A percentile compares a stretch with the other conserved stretches of the same genome.
Conservation (phyloP, 768 basidiomycete species). For the Calocybe cyanea region DNA sequence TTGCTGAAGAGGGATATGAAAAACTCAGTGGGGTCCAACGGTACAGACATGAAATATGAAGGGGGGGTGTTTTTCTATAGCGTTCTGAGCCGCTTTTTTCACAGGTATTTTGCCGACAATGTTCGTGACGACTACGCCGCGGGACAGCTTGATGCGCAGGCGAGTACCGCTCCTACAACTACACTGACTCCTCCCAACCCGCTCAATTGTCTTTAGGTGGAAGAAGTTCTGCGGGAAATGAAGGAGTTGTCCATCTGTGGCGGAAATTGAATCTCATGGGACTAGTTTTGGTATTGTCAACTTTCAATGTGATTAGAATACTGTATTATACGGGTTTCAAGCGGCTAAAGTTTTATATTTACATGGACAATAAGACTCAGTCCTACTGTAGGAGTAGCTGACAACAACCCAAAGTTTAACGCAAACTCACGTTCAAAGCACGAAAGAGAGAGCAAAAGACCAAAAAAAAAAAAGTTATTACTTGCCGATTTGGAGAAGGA, state of each 20-base stretch:
- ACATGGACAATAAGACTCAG: too few relatives aligned
- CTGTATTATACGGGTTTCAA: too few relatives aligned
- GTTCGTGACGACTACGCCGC: constrained; percentile 97
- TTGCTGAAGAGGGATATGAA: constrained; percentile 98
- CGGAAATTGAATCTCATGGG: constrained; percentile 42
- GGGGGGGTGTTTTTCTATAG: constrained; percentile 1
- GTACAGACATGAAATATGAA: constrained; percentile 42
- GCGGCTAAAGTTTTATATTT: too few relatives aligned
- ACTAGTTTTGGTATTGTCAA: too few relatives aligned
- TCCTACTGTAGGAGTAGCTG: too few relatives aligned
- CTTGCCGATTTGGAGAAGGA: background rate
- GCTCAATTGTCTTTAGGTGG: constrained; percentile 55
- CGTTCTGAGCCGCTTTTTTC: background rate
- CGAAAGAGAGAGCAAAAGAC: too few relatives aligned
- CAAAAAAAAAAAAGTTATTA: background rate
- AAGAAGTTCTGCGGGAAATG: constrained; percentile 96
- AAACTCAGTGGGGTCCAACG: constrained; percentile 93
- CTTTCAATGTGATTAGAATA: too few relatives aligned
- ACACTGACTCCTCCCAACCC: background rate
- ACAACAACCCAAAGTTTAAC: too few relatives aligned
- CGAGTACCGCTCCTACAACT: constrained; percentile 17
- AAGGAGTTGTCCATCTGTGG: constrained; percentile 93
- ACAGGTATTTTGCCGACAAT: constrained; percentile 82
- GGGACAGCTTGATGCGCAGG: constrained; percentile 93
- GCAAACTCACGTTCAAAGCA: too few relatives aligned